Evolutionary conservation across 108 stramenopile species (phyloP).

Genomic region (Nannochloropsis salina): DNA sequence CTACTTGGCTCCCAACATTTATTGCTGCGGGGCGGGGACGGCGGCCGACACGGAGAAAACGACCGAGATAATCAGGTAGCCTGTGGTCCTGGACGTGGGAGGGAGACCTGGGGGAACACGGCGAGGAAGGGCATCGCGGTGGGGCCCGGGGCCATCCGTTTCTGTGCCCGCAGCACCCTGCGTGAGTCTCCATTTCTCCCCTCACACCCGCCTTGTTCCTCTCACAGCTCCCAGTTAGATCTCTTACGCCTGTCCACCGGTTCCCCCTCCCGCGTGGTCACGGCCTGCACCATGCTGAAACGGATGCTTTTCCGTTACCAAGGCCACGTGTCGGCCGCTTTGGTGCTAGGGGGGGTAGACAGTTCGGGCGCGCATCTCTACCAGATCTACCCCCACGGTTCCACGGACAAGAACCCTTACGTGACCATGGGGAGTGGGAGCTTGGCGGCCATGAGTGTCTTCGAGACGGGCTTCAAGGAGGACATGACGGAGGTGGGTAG

Average conservation of each 20-base stretch:
- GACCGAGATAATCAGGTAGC: conserved; percentile 67
- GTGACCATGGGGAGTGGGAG: conserved; percentile 97
- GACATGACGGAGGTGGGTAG: conserved; percentile 33
- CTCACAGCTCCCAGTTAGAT: conserved; percentile 65
- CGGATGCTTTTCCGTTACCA: conserved; percentile 85
- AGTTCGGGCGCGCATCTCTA: conserved; percentile 84
- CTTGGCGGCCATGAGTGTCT: conserved; percentile 91
- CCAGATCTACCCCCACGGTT: conserved; percentile 94
- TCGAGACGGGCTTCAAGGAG: conserved; percentile 81
- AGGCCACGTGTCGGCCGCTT: conserved; percentile 86
- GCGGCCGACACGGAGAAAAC: conserved; percentile 98
- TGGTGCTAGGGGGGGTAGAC: conserved; percentile 93
- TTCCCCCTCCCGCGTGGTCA: conserved; percentile 86
- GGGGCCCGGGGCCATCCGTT: neutral
- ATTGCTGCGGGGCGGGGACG: conserved; percentile 97
- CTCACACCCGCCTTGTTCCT: neutral
- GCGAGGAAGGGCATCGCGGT: neutral
- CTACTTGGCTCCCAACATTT: conserved; percentile 96
- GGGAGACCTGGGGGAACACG: neutral
- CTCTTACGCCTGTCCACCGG: conserved; percentile 86
- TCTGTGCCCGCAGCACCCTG: no score
- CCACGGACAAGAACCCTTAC: conserved; percentile 85
- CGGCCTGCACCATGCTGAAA: conserved; percentile 88
- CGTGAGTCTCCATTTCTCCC: no score
- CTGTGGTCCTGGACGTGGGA: no score